Conservation (phyloP, 441 rosid genomes). For the Capsella rubella region DNA sequence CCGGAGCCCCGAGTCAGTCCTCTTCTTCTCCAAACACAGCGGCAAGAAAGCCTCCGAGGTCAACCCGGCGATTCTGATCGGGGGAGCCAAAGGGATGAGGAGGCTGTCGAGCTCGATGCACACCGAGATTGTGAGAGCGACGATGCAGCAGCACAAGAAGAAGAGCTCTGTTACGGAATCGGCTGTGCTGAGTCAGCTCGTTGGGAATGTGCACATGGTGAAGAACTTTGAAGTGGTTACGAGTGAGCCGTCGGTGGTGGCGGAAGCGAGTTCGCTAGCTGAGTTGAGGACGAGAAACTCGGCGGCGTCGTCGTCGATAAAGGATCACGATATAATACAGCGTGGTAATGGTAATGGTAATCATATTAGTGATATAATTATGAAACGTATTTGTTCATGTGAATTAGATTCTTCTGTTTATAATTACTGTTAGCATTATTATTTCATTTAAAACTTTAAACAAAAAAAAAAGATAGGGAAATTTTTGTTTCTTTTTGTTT, state of each 20-base stretch:
- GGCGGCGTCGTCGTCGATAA: conserved; percentile 32
- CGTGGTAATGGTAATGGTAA: conserved; percentile 54
- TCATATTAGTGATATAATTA: conserved; percentile 50
- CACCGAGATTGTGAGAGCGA: conserved; percentile 71
- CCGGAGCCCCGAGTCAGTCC: conserved; percentile 67
- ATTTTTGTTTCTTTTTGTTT: background rate
- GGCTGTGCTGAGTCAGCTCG: conserved; percentile 73
- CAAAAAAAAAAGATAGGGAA: background rate
- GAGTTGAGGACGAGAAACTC: conserved; percentile 47
- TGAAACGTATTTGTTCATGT: conserved; percentile 71
- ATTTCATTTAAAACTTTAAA: background rate
- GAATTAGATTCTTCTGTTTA: conserved; percentile 69
- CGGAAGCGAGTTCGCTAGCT: conserved; percentile 57
- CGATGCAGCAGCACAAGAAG: conserved; percentile 68
- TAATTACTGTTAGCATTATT: conserved; percentile 60
- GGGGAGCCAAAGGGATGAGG: conserved; percentile 79
- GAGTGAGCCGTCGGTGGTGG: conserved; percentile 53
- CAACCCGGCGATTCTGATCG: conserved; percentile 71
- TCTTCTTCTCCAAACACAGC: conserved; percentile 48
- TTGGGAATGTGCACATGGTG: conserved; percentile 51
- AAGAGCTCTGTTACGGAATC: conserved; percentile 63
- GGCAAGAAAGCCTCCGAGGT: conserved; percentile 54
- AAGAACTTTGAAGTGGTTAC: conserved; percentile 60
- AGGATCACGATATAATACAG: conserved; percentile 48
- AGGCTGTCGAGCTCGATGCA: conserved; percentile 70